Percentiles rank a stretch among this genome's conserved stretches.
phyloP scores from a whole-genome alignment of 2,329 filamentous ascomycete genomes.

The Xylariales sp. region DNA sequence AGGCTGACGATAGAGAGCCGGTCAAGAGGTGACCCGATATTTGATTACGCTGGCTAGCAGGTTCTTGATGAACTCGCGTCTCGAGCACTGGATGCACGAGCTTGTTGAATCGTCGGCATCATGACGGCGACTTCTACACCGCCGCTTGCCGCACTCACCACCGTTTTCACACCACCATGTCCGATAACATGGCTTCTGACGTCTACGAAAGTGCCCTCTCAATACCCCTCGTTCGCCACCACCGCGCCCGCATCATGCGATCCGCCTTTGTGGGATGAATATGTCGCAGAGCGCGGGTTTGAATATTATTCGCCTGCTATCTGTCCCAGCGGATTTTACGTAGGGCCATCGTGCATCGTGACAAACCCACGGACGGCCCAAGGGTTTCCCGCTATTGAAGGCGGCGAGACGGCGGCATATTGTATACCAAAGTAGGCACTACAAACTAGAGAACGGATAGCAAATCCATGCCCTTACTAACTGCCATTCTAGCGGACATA shows the following conservation, averaged over 20 bases:
- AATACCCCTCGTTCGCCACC: conserved; percentile 53
- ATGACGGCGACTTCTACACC: conserved; percentile 36
- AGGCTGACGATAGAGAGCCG: background rate
- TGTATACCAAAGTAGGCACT: conserved; percentile 46
- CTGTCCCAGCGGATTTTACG: conserved; percentile 42
- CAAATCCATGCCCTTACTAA: conserved; percentile 7
- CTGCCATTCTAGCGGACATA: conserved; percentile 47
- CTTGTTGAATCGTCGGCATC: conserved; percentile 13
- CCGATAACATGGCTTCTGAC: conserved; percentile 55
- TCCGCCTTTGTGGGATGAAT: conserved; percentile 52
- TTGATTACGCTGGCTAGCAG: background rate
- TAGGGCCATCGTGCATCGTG: conserved; percentile 41
- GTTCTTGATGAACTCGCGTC: conserved; percentile 15
- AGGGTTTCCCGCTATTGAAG: conserved; percentile 41
- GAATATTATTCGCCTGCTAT: conserved; percentile 46
- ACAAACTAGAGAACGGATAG: background rate
- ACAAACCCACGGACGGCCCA: conserved; percentile 47
- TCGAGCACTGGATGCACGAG: conserved; percentile 23
- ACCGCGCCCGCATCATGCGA: conserved; percentile 46
- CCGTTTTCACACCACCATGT: conserved; percentile 56
- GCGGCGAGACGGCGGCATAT: conserved; percentile 44
- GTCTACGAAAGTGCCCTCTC: conserved; percentile 53
- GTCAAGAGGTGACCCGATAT: background rate
- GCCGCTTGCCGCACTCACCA: conserved; percentile 54
- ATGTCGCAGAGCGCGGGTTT: conserved; percentile 53